phyloP scores from a whole-genome alignment of 306 rosid species.

The Quercus ilex region DNA sequence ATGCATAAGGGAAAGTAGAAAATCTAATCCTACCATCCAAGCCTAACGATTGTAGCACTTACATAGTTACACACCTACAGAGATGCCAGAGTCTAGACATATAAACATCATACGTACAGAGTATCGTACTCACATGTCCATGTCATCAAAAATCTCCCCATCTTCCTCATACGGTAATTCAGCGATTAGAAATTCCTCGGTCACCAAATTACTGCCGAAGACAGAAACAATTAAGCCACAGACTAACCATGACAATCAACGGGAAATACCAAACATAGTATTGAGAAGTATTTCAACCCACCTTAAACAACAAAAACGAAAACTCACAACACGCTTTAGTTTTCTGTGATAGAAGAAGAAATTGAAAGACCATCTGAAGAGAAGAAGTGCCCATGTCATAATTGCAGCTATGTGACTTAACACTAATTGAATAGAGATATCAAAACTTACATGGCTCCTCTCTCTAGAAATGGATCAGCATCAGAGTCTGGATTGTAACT shows the following conservation, averaged over 20 bases:
- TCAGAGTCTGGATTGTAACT: constrained; percentile 80
- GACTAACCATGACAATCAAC: constrained; percentile 7
- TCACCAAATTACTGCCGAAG: constrained; percentile 64
- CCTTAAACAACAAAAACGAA: constrained; percentile 86
- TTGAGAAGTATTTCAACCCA: constrained; percentile 27
- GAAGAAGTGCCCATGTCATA: constrained; percentile 9
- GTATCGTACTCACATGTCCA: constrained; percentile 65
- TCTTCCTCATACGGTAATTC: constrained; percentile 54
- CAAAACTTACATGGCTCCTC: constrained; percentile 73
- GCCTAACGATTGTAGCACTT: constrained; percentile 20
- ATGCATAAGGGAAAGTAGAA: constrained; percentile 7
- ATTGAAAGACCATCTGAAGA: constrained; percentile 86
- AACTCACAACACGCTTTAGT: constrained; percentile 79
- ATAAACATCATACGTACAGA: constrained; percentile 18
- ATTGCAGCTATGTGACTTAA: constrained; percentile 2
- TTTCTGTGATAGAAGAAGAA: constrained; percentile 90
- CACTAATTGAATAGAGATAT: background rate
- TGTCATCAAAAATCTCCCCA: constrained; percentile 73
- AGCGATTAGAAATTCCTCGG: constrained; percentile 59
- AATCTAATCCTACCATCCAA: constrained; percentile 18
- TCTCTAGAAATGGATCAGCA: constrained; percentile 70
- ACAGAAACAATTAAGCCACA: constrained; percentile 3
- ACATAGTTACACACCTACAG: constrained; percentile 33
- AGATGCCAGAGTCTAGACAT: constrained; percentile 26
- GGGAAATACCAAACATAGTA: background rate